Conservation (phyloP, 306 rosid species). For the Luffa aegyptiaca region DNA sequence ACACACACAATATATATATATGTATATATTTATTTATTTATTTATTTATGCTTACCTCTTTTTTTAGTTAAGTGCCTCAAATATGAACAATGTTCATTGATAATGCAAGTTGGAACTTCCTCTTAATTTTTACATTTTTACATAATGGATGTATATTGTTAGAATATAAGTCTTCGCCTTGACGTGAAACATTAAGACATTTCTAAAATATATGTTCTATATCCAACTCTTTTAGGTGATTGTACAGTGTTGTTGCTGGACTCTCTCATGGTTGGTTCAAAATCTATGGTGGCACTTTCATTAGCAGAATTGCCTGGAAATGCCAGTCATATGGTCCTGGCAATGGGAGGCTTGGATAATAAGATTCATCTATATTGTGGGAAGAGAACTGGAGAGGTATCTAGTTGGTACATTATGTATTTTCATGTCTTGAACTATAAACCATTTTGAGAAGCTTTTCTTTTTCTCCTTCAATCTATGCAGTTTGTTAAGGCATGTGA, state of each 20-base stretch:
- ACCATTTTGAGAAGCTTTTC: not conserved
- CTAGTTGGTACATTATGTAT: not conserved
- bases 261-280: slow-evolving; percentile 59
- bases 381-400: slow-evolving; percentile 71
- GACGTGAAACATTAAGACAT: not conserved
- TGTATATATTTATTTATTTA: too few relatives aligned
- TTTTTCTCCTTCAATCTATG: slow-evolving; percentile 15
- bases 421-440: not conserved
- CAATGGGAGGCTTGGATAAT: slow-evolving; percentile 96
- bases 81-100: not conserved
- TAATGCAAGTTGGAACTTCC: not conserved
- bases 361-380: slow-evolving; percentile 88
- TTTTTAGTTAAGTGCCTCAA: not conserved
- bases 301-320: slow-evolving; percentile 79
- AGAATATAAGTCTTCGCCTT: not conserved
- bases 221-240: slow-evolving; percentile 44
- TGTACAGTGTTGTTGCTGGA: slow-evolving; percentile 53
- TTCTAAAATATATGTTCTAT: not conserved
- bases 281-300: slow-evolving; percentile 80
- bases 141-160: not conserved
- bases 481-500: slow-evolving; percentile 81
- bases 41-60: not conserved
- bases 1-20: too few relatives aligned
- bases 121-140: not conserved
- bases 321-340: slow-evolving; percentile 51